phyloP scores from a whole-genome alignment of 352 stramenopile genomes.

The Phytophthora chlamydospora region DNA sequence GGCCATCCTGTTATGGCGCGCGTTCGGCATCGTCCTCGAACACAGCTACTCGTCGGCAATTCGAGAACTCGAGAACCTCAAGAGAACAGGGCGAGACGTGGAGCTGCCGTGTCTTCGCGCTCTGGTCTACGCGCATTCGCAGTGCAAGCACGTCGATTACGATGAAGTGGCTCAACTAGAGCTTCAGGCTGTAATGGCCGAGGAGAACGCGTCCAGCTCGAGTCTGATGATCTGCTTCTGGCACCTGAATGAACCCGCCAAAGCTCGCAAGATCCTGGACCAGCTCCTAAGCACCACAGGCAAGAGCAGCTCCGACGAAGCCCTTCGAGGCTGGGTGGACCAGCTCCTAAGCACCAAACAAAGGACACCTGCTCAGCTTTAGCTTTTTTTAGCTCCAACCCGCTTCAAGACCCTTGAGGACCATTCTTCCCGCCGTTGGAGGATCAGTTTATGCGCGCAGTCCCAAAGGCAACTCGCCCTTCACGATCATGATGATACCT shows the following conservation, averaged over 20 bases:
- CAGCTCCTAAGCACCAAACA: too few species aligned
- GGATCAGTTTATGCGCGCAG: background rate
- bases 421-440: conserved; percentile 16
- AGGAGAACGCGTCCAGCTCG: conserved; percentile 65
- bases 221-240: conserved; percentile 79
- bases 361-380: too few species aligned
- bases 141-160: conserved; percentile 80
- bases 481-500: too few species aligned
- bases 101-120: conserved; percentile 82
- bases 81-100: conserved; percentile 72
- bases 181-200: conserved; percentile 79
- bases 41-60: conserved; percentile 83
- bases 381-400: too few species aligned
- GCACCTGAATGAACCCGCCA: conserved; percentile 67
- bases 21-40: conserved; percentile 82
- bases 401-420: background rate
- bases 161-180: conserved; percentile 82
- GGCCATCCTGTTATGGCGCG: conserved; percentile 86
- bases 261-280: conserved; percentile 77
- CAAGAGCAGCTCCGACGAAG: conserved; percentile 28
- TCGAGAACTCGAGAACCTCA: conserved; percentile 84
- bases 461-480: background rate
- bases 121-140: conserved; percentile 76
- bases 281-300: conserved; percentile 43
- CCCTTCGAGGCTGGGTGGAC: conserved; percentile 72